Percentiles rank a stretch among this genome's conserved stretches.
phyloP scores from a whole-genome alignment of 345 rosid species.

The Salix dunnii region DNA sequence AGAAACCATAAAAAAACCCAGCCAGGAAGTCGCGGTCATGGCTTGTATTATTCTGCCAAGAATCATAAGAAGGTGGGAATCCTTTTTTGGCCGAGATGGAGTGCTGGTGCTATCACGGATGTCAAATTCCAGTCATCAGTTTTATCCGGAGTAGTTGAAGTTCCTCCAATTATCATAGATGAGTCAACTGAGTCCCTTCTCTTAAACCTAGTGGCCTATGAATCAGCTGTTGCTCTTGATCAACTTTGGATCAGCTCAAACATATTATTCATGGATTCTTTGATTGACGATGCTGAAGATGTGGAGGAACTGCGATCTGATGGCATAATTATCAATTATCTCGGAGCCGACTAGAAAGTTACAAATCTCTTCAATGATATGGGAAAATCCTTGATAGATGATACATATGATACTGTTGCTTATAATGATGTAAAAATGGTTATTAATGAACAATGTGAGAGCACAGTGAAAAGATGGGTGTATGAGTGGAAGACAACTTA shows the following conservation, averaged over 20 bases:
- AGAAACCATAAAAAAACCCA: no score
- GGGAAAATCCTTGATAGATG: constrained; percentile 10
- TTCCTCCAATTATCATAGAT: constrained; percentile 15
- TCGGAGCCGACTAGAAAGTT: constrained; percentile 18
- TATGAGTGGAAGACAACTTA: background rate
- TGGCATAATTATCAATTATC: constrained; percentile 8
- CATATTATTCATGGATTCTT: constrained; percentile 16
- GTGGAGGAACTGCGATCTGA: constrained; percentile 10
- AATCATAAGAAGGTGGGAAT: constrained; percentile 1
- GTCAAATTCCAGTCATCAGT: background rate
- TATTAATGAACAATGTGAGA: constrained; percentile 2
- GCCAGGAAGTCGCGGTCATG: no score
- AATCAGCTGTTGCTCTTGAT: background rate
- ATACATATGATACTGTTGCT: background rate
- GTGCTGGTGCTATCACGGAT: background rate
- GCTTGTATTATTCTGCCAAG: background rate
- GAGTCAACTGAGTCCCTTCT: constrained; percentile 17
- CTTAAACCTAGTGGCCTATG: constrained; percentile 1
- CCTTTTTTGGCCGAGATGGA: background rate
- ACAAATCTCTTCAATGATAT: constrained; percentile 11
- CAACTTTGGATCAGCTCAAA: constrained; percentile 14
- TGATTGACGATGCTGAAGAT: constrained; percentile 15
- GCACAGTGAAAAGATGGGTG: background rate
- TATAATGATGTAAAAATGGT: background rate
- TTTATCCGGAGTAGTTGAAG: background rate